These are phyloP conservation scores for Trichoderma sp. DNA, from an alignment of 2,329 filamentous ascomycete genomes.

Conservation along the genomic window DNA sequence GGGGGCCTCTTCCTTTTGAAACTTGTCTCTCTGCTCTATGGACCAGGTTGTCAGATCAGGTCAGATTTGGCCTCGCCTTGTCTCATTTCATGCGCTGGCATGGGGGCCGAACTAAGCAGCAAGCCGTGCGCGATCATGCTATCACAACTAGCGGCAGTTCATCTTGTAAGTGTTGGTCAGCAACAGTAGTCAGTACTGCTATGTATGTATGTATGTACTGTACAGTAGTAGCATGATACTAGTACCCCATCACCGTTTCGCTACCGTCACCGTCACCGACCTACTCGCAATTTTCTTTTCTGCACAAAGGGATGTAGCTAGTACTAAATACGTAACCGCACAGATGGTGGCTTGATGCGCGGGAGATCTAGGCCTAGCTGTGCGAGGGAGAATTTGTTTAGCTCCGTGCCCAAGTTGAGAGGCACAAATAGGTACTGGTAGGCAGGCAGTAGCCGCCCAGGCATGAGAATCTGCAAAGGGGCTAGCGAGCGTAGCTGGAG, in stretches of 20 bases:
- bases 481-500: neutral
- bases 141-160: neutral
- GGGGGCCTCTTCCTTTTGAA: neutral
- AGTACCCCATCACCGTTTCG: neutral
- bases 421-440: neutral
- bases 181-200: neutral
- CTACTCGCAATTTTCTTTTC: neutral
- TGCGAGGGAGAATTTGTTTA: neutral
- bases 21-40: neutral
- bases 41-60: slow-evolving; percentile 7
- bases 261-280: neutral
- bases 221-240: neutral
- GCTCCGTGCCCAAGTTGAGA: neutral
- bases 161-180: slow-evolving; percentile 1
- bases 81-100: slow-evolving; percentile 16
- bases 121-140: neutral
- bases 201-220: too few relatives aligned
- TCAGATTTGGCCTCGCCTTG: neutral
- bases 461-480: neutral
- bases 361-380: neutral
- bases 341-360: neutral
- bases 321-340: neutral
- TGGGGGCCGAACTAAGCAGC: slow-evolving; percentile 18
- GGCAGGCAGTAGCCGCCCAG: neutral
- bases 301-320: neutral